phyloP scores from a whole-genome alignment of 2,329 filamentous ascomycete genomes.

The Talaromyces sp. region DNA sequence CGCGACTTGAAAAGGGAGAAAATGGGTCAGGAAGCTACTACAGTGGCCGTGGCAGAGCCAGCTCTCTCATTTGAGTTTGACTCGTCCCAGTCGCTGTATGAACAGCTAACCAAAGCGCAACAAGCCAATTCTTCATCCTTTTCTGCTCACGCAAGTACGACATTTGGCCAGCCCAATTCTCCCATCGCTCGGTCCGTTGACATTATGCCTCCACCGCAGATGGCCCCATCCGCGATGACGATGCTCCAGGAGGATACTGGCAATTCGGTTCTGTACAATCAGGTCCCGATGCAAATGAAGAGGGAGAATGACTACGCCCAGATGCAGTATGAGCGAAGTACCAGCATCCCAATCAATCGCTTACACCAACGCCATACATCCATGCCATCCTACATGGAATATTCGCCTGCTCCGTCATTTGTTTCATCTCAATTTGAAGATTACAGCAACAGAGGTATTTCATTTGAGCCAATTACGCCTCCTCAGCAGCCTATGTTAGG shows the following conservation, averaged over 20 bases:
- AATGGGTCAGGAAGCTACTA: slow-evolving; percentile 98
- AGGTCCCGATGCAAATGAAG: slow-evolving; percentile 76
- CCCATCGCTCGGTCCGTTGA: slow-evolving; percentile 88
- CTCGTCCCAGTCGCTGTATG: slow-evolving; percentile 96
- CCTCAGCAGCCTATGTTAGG: slow-evolving; percentile 84
- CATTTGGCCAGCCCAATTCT: slow-evolving; percentile 70
- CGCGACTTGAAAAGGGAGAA: slow-evolving; percentile 98
- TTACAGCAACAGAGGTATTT: slow-evolving; percentile 93
- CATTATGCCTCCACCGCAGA: slow-evolving; percentile 75
- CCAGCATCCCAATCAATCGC: slow-evolving; percentile 65
- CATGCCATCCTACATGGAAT: slow-evolving; percentile 98
- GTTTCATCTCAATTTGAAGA: slow-evolving; percentile 98
- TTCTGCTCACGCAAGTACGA: slow-evolving; percentile 69
- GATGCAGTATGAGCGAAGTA: slow-evolving; percentile 88
- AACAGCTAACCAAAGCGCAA: slow-evolving; percentile 98
- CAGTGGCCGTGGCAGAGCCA: slow-evolving; percentile 92
- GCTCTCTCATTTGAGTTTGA: slow-evolving; percentile 98
- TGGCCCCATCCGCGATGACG: slow-evolving; percentile 64
- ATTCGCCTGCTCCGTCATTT: slow-evolving; percentile 95
- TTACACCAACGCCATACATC: slow-evolving; percentile 90
- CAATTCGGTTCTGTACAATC: slow-evolving; percentile 67
- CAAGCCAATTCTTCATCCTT: slow-evolving; percentile 98
- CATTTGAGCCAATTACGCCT: slow-evolving; percentile 93
- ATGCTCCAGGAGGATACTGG: slow-evolving; percentile 61
- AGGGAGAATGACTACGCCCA: slow-evolving; percentile 80